phyloP scores from a whole-genome alignment of 2,329 filamentous ascomycete genomes.

The Penicillium sp. region DNA sequence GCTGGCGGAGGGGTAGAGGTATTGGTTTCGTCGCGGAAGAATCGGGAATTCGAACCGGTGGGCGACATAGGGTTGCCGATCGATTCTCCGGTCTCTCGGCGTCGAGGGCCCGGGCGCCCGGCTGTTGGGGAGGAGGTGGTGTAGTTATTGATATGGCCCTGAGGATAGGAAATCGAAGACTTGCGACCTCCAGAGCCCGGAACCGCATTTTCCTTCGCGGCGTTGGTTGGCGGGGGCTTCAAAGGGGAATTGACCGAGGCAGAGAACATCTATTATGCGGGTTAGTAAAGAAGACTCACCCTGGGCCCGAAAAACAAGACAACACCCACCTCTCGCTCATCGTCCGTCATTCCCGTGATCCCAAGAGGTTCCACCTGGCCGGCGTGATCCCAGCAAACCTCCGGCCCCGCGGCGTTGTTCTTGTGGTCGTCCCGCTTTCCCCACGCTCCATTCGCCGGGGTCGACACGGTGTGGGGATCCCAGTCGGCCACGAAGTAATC shows the following conservation, averaged over 20 bases:
- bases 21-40: slow-evolving; percentile 51
- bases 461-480: slow-evolving; percentile 71
- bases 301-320: neutral
- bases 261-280: slow-evolving; percentile 62
- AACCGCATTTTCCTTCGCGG: slow-evolving; percentile 54
- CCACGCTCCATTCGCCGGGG: slow-evolving; percentile 62
- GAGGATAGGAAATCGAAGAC: slow-evolving; percentile 67
- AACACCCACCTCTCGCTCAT: slow-evolving; percentile 59
- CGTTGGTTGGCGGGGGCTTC: slow-evolving; percentile 71
- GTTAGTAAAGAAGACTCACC: slow-evolving; percentile 16
- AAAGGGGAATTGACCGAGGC: slow-evolving; percentile 89
- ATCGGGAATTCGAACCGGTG: slow-evolving; percentile 43
- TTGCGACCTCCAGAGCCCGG: slow-evolving; percentile 62
- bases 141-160: slow-evolving; percentile 61
- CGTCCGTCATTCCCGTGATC: slow-evolving; percentile 66
- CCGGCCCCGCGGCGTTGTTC: slow-evolving; percentile 72
- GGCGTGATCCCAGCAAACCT: slow-evolving; percentile 81
- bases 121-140: slow-evolving; percentile 70
- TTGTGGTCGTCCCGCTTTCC: slow-evolving; percentile 72
- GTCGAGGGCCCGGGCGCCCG: slow-evolving; percentile 69
- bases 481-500: slow-evolving; percentile 70
- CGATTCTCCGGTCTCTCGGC: slow-evolving; percentile 79
- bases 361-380: slow-evolving; percentile 69
- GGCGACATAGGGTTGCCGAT: slow-evolving; percentile 51
- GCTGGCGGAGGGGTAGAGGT: slow-evolving; percentile 59